Percentiles rank a stretch among this genome's conserved stretches.
phyloP scores from a whole-genome alignment of 2,329 filamentous ascomycete genomes.

The Colletotrichum sojae region DNA sequence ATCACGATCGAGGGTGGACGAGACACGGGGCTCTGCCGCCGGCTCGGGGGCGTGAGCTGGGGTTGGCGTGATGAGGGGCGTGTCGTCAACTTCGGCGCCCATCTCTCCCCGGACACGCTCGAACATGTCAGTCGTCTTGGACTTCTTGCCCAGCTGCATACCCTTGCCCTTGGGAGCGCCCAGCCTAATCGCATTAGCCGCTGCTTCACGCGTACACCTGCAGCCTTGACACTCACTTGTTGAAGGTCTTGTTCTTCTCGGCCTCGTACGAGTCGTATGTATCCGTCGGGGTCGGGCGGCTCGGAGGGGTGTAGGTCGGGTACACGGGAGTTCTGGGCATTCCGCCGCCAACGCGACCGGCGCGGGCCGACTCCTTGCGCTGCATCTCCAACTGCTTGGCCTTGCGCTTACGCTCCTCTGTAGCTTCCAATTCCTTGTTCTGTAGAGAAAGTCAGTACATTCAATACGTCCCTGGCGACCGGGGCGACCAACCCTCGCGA shows the following conservation, averaged over 20 bases:
- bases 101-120: slow-evolving; percentile 94
- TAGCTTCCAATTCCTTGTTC: slow-evolving; percentile 99
- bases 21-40: slow-evolving; percentile 67
- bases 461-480: not conserved
- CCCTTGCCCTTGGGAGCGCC: slow-evolving; percentile 88
- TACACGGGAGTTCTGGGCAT: slow-evolving; percentile 85
- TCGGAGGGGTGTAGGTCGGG: slow-evolving; percentile 88
- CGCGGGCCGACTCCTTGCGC: slow-evolving; percentile 93
- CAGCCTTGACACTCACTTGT: slow-evolving; percentile 71
- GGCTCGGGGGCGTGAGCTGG: slow-evolving; percentile 65
- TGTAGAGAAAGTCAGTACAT: slow-evolving; percentile 55
- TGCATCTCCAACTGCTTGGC: slow-evolving; percentile 99
- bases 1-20: slow-evolving; percentile 82
- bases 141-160: slow-evolving; percentile 99
- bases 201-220: too few species aligned
- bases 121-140: slow-evolving; percentile 97
- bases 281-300: slow-evolving; percentile 80
- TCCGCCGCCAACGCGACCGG: slow-evolving; percentile 69
- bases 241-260: slow-evolving; percentile 93
- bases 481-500: slow-evolving; percentile 78
- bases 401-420: slow-evolving; percentile 97
- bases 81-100: slow-evolving; percentile 86
- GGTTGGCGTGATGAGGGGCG: slow-evolving; percentile 76
- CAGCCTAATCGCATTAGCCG: slow-evolving; percentile 24
- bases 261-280: slow-evolving; percentile 96